phyloP scores from a whole-genome alignment of 2,329 filamentous ascomycete genomes.

The Clarireedia monteithiana region DNA sequence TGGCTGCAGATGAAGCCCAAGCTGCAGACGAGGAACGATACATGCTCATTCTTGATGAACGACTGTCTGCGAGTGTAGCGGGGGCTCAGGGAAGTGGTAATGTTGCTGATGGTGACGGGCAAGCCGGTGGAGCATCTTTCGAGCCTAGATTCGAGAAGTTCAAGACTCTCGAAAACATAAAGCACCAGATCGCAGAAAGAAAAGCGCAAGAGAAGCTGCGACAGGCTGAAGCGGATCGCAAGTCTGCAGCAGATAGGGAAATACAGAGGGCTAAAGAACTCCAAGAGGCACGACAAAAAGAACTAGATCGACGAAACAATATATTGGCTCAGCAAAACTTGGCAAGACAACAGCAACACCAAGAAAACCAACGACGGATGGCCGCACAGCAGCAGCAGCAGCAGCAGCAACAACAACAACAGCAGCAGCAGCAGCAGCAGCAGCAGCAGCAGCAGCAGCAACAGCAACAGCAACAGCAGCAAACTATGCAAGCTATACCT shows the following conservation, averaged over 20 bases:
- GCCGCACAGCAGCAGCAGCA: conserved; percentile 34
- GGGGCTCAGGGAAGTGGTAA: conserved; percentile 51
- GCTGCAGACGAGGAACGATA: conserved; percentile 84
- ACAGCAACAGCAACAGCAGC: conserved; percentile 18
- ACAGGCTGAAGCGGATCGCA: conserved; percentile 41
- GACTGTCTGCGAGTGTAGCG: conserved; percentile 54
- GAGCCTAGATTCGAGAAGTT: conserved; percentile 85
- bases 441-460: conserved; percentile 24
- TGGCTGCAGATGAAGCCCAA: conserved; percentile 89
- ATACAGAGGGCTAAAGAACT: conserved; percentile 34
- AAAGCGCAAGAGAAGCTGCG: conserved; percentile 68
- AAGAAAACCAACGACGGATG: conserved; percentile 29
- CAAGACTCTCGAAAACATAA: conserved; percentile 83
- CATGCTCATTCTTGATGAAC: conserved; percentile 88
- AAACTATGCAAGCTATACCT: conserved; percentile 2
- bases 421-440: conserved; percentile 18
- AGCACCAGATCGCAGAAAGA: conserved; percentile 66
- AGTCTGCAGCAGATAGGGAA: conserved; percentile 40
- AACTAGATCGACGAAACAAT: conserved; percentile 26
- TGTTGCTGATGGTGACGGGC: conserved; percentile 61
- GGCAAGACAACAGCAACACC: conserved; percentile 25
- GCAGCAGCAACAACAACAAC: conserved; percentile 21
- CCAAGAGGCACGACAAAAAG: conserved; percentile 26
- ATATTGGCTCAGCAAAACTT: conserved; percentile 18
- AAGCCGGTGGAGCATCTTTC: conserved; percentile 64